Conservation (phyloP, 2,329 filamentous ascomycete genomes). For the Aspergillus flavus region DNA sequence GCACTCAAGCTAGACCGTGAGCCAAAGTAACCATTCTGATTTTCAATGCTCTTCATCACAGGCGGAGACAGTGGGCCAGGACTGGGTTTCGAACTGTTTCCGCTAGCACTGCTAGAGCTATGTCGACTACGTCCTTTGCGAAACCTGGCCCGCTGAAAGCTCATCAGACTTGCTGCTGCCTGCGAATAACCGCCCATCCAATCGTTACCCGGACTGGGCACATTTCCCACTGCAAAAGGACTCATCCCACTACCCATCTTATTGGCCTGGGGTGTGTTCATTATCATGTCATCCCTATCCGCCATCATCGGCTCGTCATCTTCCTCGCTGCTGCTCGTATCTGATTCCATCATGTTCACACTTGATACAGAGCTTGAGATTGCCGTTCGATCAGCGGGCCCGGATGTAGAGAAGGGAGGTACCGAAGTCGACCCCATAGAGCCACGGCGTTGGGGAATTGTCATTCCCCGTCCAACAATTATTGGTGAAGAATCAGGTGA, state of each 20-base stretch:
- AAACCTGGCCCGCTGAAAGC: conserved; percentile 68
- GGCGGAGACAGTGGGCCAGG: conserved; percentile 79
- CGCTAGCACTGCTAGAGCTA: conserved; percentile 71
- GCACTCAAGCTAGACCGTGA: conserved; percentile 54
- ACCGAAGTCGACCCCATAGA: conserved; percentile 63
- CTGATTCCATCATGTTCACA: conserved; percentile 75
- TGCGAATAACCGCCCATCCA: conserved; percentile 69
- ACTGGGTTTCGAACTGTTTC: conserved; percentile 67
- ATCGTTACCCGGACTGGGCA: conserved; percentile 59
- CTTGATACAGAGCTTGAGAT: conserved; percentile 83
- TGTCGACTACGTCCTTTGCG: conserved; percentile 63
- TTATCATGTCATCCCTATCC: conserved; percentile 74
- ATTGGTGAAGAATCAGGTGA: conserved; percentile 90
- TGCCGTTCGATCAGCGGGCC: conserved; percentile 68
- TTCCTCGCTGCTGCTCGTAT: conserved; percentile 73
- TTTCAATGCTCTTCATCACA: conserved; percentile 58
- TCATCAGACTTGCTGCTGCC: conserved; percentile 75
- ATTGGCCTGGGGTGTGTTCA: conserved; percentile 74
- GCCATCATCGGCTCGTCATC: conserved; percentile 64
- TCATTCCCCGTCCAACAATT: conserved; percentile 68
- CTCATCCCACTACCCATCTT: conserved; percentile 51
- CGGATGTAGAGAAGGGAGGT: conserved; percentile 71
- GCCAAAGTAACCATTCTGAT: conserved; percentile 57
- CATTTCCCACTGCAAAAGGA: conserved; percentile 48
- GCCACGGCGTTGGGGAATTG: conserved; percentile 59